A percentile compares a stretch with the other conserved stretches of the same genome.
Conservation (phyloP, 2,329 filamentous ascomycete species). For the Stachybotrys chlorohalonatus region DNA sequence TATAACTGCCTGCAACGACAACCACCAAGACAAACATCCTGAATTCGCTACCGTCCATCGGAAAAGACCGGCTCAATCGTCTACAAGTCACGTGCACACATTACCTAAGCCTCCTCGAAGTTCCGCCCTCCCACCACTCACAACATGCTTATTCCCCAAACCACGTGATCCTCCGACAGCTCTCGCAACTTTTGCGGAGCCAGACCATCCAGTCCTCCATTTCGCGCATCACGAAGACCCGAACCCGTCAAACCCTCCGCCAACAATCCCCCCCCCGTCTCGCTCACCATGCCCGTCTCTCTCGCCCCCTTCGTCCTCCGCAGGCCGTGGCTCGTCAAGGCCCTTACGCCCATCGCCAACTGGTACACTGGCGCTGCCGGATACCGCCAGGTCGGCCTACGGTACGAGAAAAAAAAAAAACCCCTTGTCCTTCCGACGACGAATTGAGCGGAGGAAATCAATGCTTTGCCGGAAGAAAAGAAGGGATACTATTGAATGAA, state of each 20-base stretch:
- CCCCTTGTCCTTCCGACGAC: neutral
- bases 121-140: neutral
- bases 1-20: no score
- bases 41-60: neutral
- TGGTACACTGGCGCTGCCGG: conserved; percentile 88
- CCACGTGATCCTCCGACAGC: conserved; percentile 23
- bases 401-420: conserved; percentile 44
- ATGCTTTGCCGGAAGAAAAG: neutral
- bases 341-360: conserved; percentile 71
- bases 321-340: conserved; percentile 72
- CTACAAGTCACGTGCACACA: neutral
- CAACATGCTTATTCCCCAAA: neutral
- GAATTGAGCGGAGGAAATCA: neutral
- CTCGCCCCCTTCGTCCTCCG: conserved; percentile 66
- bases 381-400: conserved; percentile 87
- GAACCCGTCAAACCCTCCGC: conserved; percentile 8
- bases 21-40: neutral
- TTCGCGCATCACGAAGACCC: conserved; percentile 19
- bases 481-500: neutral
- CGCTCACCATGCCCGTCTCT: conserved; percentile 58
- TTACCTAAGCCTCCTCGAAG: neutral
- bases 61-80: neutral
- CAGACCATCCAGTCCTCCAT: conserved; percentile 20
- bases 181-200: conserved; percentile 19
- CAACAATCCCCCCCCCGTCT: conserved; percentile 15